Conservation (phyloP, 768 basidiomycete species). For the Cystobasidium ongulense region DNA sequence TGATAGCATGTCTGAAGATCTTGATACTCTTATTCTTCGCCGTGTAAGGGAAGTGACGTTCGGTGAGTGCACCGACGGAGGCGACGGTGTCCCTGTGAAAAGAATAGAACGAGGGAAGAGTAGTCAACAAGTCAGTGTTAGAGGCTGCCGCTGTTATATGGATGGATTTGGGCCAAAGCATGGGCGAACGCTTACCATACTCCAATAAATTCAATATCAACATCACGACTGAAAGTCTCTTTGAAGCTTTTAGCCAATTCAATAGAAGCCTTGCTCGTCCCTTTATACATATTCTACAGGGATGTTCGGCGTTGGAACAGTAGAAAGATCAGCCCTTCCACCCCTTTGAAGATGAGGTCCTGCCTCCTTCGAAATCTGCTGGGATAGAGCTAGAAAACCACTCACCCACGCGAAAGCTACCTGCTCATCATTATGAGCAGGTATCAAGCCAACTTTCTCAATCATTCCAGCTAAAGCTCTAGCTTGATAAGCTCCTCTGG, state of each 20-base stretch:
- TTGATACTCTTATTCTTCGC: slow-evolving; percentile 12
- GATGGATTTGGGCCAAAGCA: neutral
- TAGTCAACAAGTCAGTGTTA: neutral
- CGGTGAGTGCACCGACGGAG: neutral
- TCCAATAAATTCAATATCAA: slow-evolving; percentile 15
- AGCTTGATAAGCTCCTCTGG: slow-evolving; percentile 15
- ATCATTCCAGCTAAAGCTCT: slow-evolving; percentile 23
- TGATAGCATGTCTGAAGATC: slow-evolving; percentile 25
- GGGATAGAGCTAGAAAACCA: neutral
- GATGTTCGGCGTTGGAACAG: too few relatives aligned
- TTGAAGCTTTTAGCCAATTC: slow-evolving; percentile 1
- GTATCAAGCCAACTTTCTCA: slow-evolving; percentile 15
- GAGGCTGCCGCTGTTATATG: neutral
- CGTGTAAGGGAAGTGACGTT: neutral
- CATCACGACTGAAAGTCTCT: slow-evolving; percentile 1
- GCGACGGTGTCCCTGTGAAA: slow-evolving; percentile 10
- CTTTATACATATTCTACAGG: neutral
- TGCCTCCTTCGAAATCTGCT: too few relatives aligned
- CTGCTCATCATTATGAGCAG: neutral
- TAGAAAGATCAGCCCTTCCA: too few relatives aligned
- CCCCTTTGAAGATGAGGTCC: neutral
- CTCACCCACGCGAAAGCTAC: neutral
- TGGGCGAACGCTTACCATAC: neutral
- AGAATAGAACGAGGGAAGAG: too few relatives aligned
- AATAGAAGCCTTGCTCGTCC: neutral